Evolutionary conservation across 2,329 filamentous ascomycete genomes (phyloP).

Genomic region (Fusarium domesticum): DNA sequence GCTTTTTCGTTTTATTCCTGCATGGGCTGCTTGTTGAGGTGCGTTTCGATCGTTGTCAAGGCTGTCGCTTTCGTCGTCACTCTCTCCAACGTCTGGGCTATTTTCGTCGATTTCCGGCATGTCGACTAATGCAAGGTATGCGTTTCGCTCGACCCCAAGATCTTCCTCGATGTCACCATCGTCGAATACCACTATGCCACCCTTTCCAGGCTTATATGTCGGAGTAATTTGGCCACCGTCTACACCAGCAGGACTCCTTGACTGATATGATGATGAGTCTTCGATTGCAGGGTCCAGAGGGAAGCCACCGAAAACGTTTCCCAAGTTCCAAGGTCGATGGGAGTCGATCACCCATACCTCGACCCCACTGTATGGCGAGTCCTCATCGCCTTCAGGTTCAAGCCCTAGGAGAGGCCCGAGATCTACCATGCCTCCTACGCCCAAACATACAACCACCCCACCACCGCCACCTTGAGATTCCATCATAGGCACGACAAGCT

Average conservation of each 20-base stretch:
- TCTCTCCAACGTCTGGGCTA: slow-evolving; percentile 59
- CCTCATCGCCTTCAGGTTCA: slow-evolving; percentile 58
- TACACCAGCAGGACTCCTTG: slow-evolving; percentile 62
- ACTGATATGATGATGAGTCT: slow-evolving; percentile 44
- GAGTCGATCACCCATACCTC: slow-evolving; percentile 95
- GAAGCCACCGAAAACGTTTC: slow-evolving; percentile 84
- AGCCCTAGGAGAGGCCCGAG: slow-evolving; percentile 76
- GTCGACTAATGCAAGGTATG: slow-evolving; percentile 79
- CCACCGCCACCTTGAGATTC: slow-evolving; percentile 78
- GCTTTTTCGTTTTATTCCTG: slow-evolving; percentile 74
- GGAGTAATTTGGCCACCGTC: slow-evolving; percentile 68
- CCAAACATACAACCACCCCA: slow-evolving; percentile 86
- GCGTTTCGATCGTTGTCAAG: slow-evolving; percentile 40
- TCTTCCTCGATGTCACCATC: slow-evolving; percentile 93
- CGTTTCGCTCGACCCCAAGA: slow-evolving; percentile 68
- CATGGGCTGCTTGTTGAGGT: slow-evolving; percentile 37
- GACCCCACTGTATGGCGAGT: slow-evolving; percentile 69
- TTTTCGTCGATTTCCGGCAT: slow-evolving; percentile 89
- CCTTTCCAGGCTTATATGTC: slow-evolving; percentile 72
- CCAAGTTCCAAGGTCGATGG: slow-evolving; percentile 88
- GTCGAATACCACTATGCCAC: slow-evolving; percentile 91
- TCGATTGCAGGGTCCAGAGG: slow-evolving; percentile 52
- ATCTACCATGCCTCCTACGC: slow-evolving; percentile 89
- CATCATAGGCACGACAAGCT: slow-evolving; percentile 83
- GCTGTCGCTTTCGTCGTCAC: slow-evolving; percentile 57